These are phyloP conservation scores for Hypocreales sp. DNA, from an alignment of 2,329 filamentous ascomycete genomes.

Conservation along the genomic window DNA sequence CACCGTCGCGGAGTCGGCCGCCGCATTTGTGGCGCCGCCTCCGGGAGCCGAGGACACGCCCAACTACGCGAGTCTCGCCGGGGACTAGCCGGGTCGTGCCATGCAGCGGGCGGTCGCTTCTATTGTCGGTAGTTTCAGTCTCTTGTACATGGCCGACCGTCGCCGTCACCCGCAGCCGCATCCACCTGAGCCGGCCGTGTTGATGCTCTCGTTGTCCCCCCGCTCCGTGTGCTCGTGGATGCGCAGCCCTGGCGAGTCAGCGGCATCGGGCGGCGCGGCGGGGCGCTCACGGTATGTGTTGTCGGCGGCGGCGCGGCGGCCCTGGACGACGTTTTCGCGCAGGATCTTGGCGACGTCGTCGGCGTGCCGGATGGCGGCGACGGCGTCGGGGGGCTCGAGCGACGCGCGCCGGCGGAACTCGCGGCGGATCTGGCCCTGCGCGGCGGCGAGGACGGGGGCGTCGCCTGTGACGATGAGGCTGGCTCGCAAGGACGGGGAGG, in stretches of 20 bases:
- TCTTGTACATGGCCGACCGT: too few species aligned
- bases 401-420: slow-evolving; percentile 56
- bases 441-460: slow-evolving; percentile 47
- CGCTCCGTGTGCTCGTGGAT: slow-evolving; percentile 88
- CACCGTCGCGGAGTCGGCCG: too few species aligned
- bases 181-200: slow-evolving; percentile 35
- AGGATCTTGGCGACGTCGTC: slow-evolving; percentile 70
- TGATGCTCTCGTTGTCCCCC: slow-evolving; percentile 86
- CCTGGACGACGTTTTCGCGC: slow-evolving; percentile 78
- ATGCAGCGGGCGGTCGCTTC: too few species aligned
- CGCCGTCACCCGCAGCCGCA: slow-evolving; percentile 14
- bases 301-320: slow-evolving; percentile 32
- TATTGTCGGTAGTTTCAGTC: too few species aligned
- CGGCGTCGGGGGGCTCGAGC: slow-evolving; percentile 40
- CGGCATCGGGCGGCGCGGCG: too few species aligned
- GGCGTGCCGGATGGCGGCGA: slow-evolving; percentile 59
- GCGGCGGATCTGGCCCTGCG: slow-evolving; percentile 54
- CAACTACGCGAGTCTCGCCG: slow-evolving; percentile 72
- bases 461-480: slow-evolving; percentile 43
- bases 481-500: neutral
- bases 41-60: slow-evolving; percentile 60
- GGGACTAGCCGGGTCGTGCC: slow-evolving; percentile 39
- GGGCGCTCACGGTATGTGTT: slow-evolving; percentile 50
- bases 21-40: slow-evolving; percentile 49
- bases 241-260: slow-evolving; percentile 46